These are phyloP conservation scores for Themeda triandra DNA, from an alignment of 176 grass and related monocot species.

Conservation along the genomic window DNA sequence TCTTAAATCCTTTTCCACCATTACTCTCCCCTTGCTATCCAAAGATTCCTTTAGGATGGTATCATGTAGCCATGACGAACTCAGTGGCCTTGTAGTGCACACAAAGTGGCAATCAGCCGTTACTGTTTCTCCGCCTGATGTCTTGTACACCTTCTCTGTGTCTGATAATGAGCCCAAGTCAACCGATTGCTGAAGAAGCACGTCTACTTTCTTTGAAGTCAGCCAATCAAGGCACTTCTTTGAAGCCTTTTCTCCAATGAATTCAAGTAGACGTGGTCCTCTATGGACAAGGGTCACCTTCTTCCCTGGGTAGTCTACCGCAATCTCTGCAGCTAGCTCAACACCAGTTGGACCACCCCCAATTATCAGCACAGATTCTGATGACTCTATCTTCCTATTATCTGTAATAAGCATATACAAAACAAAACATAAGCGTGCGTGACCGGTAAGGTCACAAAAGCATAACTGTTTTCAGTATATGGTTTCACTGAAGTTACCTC, in stretches of 20 bases:
- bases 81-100: conserved; percentile 65
- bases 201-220: conserved; percentile 78
- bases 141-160: conserved; percentile 39
- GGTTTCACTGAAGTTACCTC: conserved; percentile 44
- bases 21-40: conserved; percentile 68
- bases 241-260: conserved; percentile 69
- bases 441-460: neutral
- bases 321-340: conserved; percentile 92
- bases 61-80: conserved; percentile 71
- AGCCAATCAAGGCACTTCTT: conserved; percentile 81
- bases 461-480: neutral
- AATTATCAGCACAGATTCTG: conserved; percentile 69
- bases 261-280: conserved; percentile 72
- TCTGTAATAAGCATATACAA: conserved; percentile 40
- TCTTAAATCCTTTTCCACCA: conserved; percentile 74
- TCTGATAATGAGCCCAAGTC: conserved; percentile 54
- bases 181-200: conserved; percentile 79
- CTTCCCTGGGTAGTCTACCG: conserved; percentile 72
- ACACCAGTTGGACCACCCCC: conserved; percentile 96
- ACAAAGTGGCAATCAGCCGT: conserved; percentile 81
- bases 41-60: conserved; percentile 76
- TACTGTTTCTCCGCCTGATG: conserved; percentile 67
- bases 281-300: conserved; percentile 88
- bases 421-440: neutral
- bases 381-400: conserved; percentile 59